These are phyloP conservation scores for Paramyrothecium sp. DNA, from an alignment of 2,329 filamentous ascomycete genomes.

Conservation along the genomic window DNA sequence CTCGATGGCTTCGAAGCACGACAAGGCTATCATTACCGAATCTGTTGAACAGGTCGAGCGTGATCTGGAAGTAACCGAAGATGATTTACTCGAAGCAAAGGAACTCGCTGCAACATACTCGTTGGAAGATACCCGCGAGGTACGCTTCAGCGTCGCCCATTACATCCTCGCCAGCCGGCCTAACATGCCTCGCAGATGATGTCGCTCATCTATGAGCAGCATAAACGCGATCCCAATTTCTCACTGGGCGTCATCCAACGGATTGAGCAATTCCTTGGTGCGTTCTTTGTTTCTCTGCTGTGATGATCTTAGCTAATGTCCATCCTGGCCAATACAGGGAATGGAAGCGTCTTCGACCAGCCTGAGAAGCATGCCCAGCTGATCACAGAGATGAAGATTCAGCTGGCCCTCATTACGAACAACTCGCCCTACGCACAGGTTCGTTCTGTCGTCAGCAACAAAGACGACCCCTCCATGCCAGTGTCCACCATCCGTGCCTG, in stretches of 20 bases:
- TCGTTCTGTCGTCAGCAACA: slow-evolving; percentile 52
- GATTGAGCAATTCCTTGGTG: slow-evolving; percentile 34
- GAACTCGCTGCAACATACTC: slow-evolving; percentile 31
- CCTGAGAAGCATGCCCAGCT: slow-evolving; percentile 36
- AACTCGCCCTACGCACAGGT: slow-evolving; percentile 57
- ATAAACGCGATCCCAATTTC: slow-evolving; percentile 36
- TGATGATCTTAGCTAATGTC: no score
- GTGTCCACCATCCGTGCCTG: slow-evolving; percentile 47
- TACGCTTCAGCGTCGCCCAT: slow-evolving; percentile 11
- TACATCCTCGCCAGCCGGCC: neutral
- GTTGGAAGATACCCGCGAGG: slow-evolving; percentile 29
- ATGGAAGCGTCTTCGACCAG: slow-evolving; percentile 27
- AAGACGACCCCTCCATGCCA: slow-evolving; percentile 47
- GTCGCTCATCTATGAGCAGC: slow-evolving; percentile 29
- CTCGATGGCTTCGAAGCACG: neutral
- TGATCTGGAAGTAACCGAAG: slow-evolving; percentile 36
- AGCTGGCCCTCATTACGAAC: slow-evolving; percentile 49
- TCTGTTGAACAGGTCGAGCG: slow-evolving; percentile 6
- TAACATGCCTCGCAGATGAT: slow-evolving; percentile 23
- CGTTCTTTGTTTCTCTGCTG: no score
- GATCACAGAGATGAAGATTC: slow-evolving; percentile 51
- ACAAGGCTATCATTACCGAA: neutral
- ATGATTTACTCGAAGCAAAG: slow-evolving; percentile 43
- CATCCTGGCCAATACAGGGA: slow-evolving; percentile 16
- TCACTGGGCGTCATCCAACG: slow-evolving; percentile 30